These are phyloP conservation scores for Saccharomycopsis hybrid DNA, from an alignment of 1,139 yeast genomes.

Conservation along the genomic window DNA sequence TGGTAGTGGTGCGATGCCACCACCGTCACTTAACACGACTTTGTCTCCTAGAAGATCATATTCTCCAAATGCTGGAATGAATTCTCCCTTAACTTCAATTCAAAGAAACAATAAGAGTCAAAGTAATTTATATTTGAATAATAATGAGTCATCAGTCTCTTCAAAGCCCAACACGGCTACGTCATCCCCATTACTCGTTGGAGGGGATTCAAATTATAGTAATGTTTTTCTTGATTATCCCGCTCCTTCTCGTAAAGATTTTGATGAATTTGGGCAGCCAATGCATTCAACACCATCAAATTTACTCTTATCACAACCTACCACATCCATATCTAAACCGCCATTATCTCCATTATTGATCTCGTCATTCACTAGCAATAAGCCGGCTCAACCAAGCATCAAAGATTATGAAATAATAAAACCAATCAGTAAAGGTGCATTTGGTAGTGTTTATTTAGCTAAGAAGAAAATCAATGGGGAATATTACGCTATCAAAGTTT, in stretches of 20 bases:
- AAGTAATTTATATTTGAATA: conserved; percentile 11
- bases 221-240: conserved; percentile 21
- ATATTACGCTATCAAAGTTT: conserved; percentile 90
- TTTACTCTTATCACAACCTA: not conserved
- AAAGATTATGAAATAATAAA: conserved; percentile 85
- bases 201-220: conserved; percentile 25
- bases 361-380: conserved; percentile 35
- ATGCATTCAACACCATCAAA: not conserved
- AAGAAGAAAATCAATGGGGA: conserved; percentile 84
- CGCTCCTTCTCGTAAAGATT: conserved; percentile 15
- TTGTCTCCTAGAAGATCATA: conserved; percentile 42
- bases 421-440: conserved; percentile 96
- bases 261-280: conserved; percentile 6
- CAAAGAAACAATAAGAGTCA: conserved; percentile 39
- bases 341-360: conserved; percentile 80
- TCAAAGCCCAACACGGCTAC: conserved; percentile 35
- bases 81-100: conserved; percentile 47
- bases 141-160: conserved; percentile 12
- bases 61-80: conserved; percentile 45
- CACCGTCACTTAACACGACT: not conserved
- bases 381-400: conserved; percentile 57
- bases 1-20: conserved; percentile 1
- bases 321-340: conserved; percentile 34
- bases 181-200: conserved; percentile 36
- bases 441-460: conserved; percentile 90